These are phyloP conservation scores for Urostyla sp. DNA, from an alignment of 73 alveolate genomes.

Conservation along the genomic window DNA sequence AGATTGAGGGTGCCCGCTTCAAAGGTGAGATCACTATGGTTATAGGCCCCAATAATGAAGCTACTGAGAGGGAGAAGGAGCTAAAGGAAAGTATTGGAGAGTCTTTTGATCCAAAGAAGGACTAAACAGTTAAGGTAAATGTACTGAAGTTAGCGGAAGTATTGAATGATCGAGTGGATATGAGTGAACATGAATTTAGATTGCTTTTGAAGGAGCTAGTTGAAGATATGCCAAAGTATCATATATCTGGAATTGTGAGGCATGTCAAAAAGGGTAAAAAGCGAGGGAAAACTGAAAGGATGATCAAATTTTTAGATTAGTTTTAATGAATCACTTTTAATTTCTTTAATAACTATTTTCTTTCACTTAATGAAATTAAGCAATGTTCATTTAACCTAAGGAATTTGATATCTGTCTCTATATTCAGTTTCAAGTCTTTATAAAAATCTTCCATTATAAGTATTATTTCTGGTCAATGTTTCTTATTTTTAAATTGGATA, in stretches of 20 bases:
- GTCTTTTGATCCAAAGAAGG: constrained; percentile 18
- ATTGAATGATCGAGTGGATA: constrained; percentile 36
- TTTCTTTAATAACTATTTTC: too few species aligned
- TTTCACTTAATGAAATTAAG: too few species aligned
- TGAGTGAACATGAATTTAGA: constrained; percentile 49
- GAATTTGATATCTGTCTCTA: too few species aligned
- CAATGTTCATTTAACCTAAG: too few species aligned
- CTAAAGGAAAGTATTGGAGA: not conserved
- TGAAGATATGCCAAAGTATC: constrained; percentile 19
- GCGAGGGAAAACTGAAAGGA: not conserved
- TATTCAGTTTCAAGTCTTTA: too few species aligned
- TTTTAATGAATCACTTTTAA: too few species aligned
- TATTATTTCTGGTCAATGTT: too few species aligned
- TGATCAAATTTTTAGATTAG: too few species aligned
- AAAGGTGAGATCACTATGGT: constrained; percentile 89
- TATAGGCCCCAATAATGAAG: constrained; percentile 72
- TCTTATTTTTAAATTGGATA: too few species aligned
- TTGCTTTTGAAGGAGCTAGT: constrained; percentile 8
- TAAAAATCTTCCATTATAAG: too few species aligned
- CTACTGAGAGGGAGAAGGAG: constrained; percentile 52
- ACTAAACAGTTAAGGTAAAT: constrained; percentile 2
- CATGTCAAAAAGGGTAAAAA: constrained; percentile 5
- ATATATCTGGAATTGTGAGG: not conserved
- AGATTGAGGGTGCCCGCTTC: constrained; percentile 28
- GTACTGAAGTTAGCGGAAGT: constrained; percentile 24